Conservation (phyloP, 352 stramenopile species). For the Pseudoperonospora humuli region DNA sequence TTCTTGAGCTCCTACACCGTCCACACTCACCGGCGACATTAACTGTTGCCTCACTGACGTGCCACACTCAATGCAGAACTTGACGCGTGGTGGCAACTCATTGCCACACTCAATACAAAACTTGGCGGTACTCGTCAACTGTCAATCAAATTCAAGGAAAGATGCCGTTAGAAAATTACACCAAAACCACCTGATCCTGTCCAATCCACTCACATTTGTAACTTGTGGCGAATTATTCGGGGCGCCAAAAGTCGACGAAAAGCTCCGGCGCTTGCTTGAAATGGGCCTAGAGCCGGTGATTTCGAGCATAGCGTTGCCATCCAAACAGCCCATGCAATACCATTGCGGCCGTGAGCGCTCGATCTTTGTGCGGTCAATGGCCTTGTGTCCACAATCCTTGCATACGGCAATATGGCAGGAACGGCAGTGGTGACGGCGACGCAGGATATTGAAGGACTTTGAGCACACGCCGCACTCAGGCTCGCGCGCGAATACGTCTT, state of each 20-base stretch:
- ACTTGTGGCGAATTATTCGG: conserved; percentile 28
- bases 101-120: conserved; percentile 84
- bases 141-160: background rate
- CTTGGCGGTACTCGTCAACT: conserved; percentile 61
- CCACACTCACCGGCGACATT: conserved; percentile 38
- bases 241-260: conserved; percentile 34
- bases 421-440: conserved; percentile 78
- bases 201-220: conserved; percentile 33
- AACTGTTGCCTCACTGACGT: conserved; percentile 51
- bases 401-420: conserved; percentile 77
- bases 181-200: conserved; percentile 15
- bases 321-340: conserved; percentile 68
- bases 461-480: conserved; percentile 63
- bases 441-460: conserved; percentile 76
- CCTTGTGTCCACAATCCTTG: conserved; percentile 78
- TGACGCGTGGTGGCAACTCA: conserved; percentile 63
- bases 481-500: conserved; percentile 61
- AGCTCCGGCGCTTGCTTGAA: conserved; percentile 55
- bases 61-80: conserved; percentile 84
- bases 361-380: conserved; percentile 48
- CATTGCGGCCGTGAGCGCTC: conserved; percentile 60
- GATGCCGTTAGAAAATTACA: background rate
- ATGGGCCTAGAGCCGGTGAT: conserved; percentile 39
- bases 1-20: conserved; percentile 17
- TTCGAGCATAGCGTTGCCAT: conserved; percentile 61